Evolutionary conservation across 169 alveolate species (phyloP).

Genomic region (Condylostoma magnum): DNA sequence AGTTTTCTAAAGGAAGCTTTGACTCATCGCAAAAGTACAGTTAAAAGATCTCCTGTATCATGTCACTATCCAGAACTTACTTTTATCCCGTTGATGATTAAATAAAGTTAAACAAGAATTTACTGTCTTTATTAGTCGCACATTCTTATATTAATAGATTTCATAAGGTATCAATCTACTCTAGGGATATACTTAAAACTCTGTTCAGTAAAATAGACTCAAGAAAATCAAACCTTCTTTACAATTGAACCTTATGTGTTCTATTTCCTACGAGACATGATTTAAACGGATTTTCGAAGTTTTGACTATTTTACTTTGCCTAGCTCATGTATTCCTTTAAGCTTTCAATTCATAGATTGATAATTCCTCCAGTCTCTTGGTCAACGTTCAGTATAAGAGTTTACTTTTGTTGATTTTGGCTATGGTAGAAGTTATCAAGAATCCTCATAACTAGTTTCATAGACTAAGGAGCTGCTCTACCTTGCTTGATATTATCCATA

Average conservation of each 20-base stretch:
- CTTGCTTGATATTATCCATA: not conserved
- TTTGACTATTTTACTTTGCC: not conserved
- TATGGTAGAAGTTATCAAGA: not conserved
- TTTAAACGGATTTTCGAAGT: not conserved
- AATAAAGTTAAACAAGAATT: slow-evolving; percentile 23
- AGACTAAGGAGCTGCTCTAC: not conserved
- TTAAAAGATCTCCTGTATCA: not conserved
- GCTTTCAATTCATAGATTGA: not conserved
- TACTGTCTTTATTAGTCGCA: not conserved
- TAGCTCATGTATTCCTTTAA: not conserved
- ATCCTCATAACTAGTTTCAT: slow-evolving; percentile 6
- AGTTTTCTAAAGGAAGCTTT: not conserved
- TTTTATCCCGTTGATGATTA: not conserved
- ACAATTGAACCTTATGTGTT: not conserved
- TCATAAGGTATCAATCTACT: slow-evolving; percentile 1
- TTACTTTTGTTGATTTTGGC: not conserved
- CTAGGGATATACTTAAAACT: not conserved
- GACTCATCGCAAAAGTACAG: not conserved
- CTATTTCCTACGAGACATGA: not conserved
- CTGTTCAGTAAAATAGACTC: not conserved
- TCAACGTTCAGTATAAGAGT: slow-evolving; percentile 1
- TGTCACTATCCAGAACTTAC: not conserved
- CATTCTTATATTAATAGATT: not conserved
- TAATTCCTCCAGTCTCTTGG: not conserved
- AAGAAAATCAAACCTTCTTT: not conserved